A percentile compares a stretch with the other conserved stretches of the same genome.
Conservation (phyloP, 73 alveolate genomes). For the Paraurostyla sp. region DNA sequence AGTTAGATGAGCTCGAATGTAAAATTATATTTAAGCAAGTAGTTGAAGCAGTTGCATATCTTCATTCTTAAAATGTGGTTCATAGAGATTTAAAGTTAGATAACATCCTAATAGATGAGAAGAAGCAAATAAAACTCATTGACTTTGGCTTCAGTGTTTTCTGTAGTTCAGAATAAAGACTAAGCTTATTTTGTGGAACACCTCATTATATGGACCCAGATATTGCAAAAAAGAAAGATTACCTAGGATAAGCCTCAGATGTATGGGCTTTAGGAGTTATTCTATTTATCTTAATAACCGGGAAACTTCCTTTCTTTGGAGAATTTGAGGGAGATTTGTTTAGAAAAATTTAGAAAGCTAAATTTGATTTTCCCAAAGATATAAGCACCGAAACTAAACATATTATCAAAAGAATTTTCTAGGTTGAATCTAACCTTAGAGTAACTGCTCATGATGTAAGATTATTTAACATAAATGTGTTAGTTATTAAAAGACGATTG, state of each 20-base stretch:
- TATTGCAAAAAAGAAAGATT: slow-evolving; percentile 77
- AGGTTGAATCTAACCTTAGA: slow-evolving; percentile 73
- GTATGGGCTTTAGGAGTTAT: slow-evolving; percentile 90
- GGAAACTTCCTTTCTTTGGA: slow-evolving; percentile 81
- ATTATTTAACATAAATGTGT: too few species aligned
- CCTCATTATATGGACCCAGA: slow-evolving; percentile 94
- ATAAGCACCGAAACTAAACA: slow-evolving; percentile 56
- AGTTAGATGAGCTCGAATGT: slow-evolving; percentile 81
- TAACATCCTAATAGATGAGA: slow-evolving; percentile 82
- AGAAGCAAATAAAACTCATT: slow-evolving; percentile 67
- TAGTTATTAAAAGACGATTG: too few species aligned
- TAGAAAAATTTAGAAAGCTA: slow-evolving; percentile 72
- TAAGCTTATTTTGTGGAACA: slow-evolving; percentile 87
- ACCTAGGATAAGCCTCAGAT: slow-evolving; percentile 82
- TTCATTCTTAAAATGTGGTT: slow-evolving; percentile 81
- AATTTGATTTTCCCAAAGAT: slow-evolving; percentile 58
- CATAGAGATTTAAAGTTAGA: slow-evolving; percentile 96
- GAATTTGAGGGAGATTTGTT: slow-evolving; percentile 76
- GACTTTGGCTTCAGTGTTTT: slow-evolving; percentile 74
- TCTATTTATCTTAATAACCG: slow-evolving; percentile 77
- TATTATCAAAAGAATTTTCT: slow-evolving; percentile 64
- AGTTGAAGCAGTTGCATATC: slow-evolving; percentile 82
- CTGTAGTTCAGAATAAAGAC: slow-evolving; percentile 67
- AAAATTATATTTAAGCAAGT: slow-evolving; percentile 82
- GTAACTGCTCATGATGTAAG: slow-evolving; percentile 53